Base-by-base conservation (phyloP, 805 yeast genomes). In the Metschnikowia peoriensis region DNA sequence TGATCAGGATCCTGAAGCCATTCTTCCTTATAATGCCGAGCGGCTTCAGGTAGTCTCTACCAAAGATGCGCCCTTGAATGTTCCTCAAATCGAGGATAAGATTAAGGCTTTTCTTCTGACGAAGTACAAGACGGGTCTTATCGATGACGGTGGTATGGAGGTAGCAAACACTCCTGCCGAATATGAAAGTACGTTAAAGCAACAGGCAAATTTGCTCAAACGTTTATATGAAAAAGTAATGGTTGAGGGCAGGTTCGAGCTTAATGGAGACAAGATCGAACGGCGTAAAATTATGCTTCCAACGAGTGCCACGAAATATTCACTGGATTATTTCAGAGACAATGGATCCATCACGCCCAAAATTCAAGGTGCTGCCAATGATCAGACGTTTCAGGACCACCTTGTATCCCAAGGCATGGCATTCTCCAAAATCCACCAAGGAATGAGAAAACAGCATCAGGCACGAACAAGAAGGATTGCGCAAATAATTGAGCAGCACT, bases 401-500 rank as follows among this genome's bases (percentile, higher is more conserved):
- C 70, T 94, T 29, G 67, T 90, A 0, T 79, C 85, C 0, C 98
- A 93, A 57, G 96, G 92, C 1, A 66, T 84, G 28, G 77, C 82
- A 42, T 80, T 89, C 59, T 80, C 96, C 6, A 85, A 82, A 57
- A 68, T 89, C 10, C 83, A 90, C 54, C 82, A 80, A 47, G 92
- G 86, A 55, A 77, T 81, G 51, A 77, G 88, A 51, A 82, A 76
- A 52, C 79, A 80, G 28, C 88, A 86, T 56, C 79, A 83, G 14
- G 79, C 85, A n/a, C 78, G 84, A 58, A 46, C 51, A 15, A 53
- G 60, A 29, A 50, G 58, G 40, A 80, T 91, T 6, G 86, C 97
- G 0, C 84, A 77, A 44, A 88, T 90, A 88, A 75, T 94, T 17
- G 97, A 93, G 55, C 83, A 78, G 45, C 92, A 94, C 71, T 93